phyloP scores from a whole-genome alignment of 2,329 filamentous ascomycete species.

The Ceratocystis cacaofunesta region DNA sequence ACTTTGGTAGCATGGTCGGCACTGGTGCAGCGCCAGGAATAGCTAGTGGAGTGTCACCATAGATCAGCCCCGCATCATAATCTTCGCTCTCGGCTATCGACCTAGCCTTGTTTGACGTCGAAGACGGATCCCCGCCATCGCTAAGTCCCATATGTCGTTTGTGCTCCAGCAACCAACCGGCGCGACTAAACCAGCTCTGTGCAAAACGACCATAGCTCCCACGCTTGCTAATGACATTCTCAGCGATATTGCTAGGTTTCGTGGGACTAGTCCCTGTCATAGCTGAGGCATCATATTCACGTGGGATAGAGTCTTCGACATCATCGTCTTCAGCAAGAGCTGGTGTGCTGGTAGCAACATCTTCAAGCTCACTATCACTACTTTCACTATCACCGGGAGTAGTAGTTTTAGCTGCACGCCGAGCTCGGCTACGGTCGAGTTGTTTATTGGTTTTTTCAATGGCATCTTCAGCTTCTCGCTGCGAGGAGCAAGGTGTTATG shows the following conservation, averaged over 20 bases:
- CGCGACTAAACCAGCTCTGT: constrained; percentile 77
- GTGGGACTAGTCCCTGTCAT: constrained; percentile 22
- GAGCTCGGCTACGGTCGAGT: constrained; percentile 19
- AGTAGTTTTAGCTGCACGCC: not conserved
- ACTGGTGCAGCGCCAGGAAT: constrained; percentile 16
- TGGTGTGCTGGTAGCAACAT: constrained; percentile 31
- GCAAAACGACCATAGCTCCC: constrained; percentile 83
- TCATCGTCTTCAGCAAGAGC: constrained; percentile 25
- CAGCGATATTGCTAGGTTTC: constrained; percentile 51
- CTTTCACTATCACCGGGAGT: constrained; percentile 16
- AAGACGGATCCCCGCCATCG: constrained; percentile 21
- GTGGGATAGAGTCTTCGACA: constrained; percentile 29
- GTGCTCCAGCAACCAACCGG: constrained; percentile 62
- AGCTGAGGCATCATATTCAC: constrained; percentile 23
- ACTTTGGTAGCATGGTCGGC: constrained; percentile 56
- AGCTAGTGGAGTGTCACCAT: constrained; percentile 7
- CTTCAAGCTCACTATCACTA: constrained; percentile 23
- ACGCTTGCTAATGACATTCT: constrained; percentile 73
- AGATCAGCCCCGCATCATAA: constrained; percentile 12
- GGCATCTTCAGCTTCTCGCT: constrained; percentile 55
- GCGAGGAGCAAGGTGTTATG: constrained; percentile 73
- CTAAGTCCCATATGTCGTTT: constrained; percentile 56
- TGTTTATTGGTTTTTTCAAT: constrained; percentile 43
- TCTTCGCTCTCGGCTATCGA: constrained; percentile 18
- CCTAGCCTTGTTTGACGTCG: constrained; percentile 27